Evolutionary conservation across 2,329 filamentous ascomycete genomes (phyloP).

Genomic region (Berkeleyomyces rouxiae): DNA sequence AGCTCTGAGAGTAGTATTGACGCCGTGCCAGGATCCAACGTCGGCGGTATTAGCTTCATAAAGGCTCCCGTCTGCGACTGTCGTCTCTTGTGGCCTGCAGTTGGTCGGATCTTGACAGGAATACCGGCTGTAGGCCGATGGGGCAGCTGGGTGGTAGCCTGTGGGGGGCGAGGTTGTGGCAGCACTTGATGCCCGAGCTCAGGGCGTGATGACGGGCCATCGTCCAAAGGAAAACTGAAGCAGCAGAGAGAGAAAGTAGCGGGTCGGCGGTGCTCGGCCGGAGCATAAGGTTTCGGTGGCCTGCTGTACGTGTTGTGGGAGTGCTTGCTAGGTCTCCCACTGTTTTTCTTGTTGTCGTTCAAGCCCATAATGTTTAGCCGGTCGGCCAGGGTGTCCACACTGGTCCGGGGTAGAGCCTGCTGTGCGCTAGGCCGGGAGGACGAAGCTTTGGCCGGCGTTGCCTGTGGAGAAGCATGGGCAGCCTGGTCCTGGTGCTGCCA

Average conservation of each 20-base stretch:
- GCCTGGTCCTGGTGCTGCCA: slow-evolving; percentile 94
- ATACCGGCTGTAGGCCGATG: slow-evolving; percentile 28
- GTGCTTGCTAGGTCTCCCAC: slow-evolving; percentile 17
- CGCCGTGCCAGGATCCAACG: slow-evolving; percentile 49
- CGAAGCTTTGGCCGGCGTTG: slow-evolving; percentile 26
- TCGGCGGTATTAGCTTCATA: slow-evolving; percentile 52
- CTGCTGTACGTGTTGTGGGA: slow-evolving; percentile 11
- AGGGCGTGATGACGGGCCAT: not conserved
- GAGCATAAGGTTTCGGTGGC: slow-evolving; percentile 5
- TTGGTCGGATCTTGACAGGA: slow-evolving; percentile 26
- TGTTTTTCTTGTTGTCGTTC: slow-evolving; percentile 26
- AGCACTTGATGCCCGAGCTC: not conserved
- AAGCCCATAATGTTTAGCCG: slow-evolving; percentile 60
- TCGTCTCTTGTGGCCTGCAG: slow-evolving; percentile 15
- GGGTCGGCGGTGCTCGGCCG: not conserved
- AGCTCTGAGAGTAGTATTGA: slow-evolving; percentile 62
- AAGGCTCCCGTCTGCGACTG: slow-evolving; percentile 19
- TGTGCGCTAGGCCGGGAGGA: not conserved
- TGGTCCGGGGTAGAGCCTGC: slow-evolving; percentile 42
- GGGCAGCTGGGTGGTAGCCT: slow-evolving; percentile 26
- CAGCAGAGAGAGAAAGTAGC: slow-evolving; percentile 7
- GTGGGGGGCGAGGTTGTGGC: not conserved
- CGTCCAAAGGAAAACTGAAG: slow-evolving; percentile 3
- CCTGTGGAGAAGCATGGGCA: slow-evolving; percentile 25
- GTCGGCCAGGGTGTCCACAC: slow-evolving; percentile 74